phyloP scores from a whole-genome alignment of 2,329 filamentous ascomycete genomes.

The Anisogramma anomala region DNA sequence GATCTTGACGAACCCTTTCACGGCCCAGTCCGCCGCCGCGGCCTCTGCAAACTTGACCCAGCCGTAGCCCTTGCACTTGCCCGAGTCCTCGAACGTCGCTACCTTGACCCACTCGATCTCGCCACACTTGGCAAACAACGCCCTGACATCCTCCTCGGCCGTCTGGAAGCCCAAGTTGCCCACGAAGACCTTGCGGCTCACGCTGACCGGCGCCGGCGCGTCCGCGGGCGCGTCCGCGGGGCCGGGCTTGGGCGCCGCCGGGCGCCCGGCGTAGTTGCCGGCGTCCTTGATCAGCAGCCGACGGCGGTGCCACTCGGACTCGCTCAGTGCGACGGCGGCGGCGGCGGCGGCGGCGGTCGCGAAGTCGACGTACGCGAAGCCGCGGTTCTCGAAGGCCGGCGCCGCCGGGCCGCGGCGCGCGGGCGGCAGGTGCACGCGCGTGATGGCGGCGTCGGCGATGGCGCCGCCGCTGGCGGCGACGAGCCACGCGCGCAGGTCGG shows the following conservation, averaged over 20 bases:
- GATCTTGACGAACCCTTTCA: slow-evolving; percentile 69
- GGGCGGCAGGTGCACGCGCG: slow-evolving; percentile 68
- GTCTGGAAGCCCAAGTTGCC: slow-evolving; percentile 79
- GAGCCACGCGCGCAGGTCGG: slow-evolving; percentile 71
- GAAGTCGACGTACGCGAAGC: slow-evolving; percentile 96
- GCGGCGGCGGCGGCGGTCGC: slow-evolving; percentile 55
- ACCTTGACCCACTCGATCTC: slow-evolving; percentile 72
- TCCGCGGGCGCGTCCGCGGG: too few species aligned
- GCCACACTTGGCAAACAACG: slow-evolving; percentile 79
- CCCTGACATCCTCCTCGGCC: slow-evolving; percentile 66
- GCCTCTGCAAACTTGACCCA: slow-evolving; percentile 86
- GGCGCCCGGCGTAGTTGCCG: slow-evolving; percentile 81
- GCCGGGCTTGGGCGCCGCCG: too few species aligned
- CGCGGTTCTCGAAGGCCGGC: slow-evolving; percentile 61
- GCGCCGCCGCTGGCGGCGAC: slow-evolving; percentile 55
- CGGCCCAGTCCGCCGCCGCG: slow-evolving; percentile 61
- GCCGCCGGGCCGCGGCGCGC: slow-evolving; percentile 18
- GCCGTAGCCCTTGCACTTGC: slow-evolving; percentile 95
- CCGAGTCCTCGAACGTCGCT: slow-evolving; percentile 90
- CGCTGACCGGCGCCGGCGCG: slow-evolving; percentile 21
- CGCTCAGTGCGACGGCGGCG: slow-evolving; percentile 75
- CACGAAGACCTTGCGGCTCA: slow-evolving; percentile 69
- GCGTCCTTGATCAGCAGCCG: slow-evolving; percentile 87
- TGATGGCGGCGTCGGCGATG: slow-evolving; percentile 61
- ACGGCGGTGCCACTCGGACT: slow-evolving; percentile 64